phyloP scores from a whole-genome alignment of 1,139 yeast species.

The Lodderomyces margitis region DNA sequence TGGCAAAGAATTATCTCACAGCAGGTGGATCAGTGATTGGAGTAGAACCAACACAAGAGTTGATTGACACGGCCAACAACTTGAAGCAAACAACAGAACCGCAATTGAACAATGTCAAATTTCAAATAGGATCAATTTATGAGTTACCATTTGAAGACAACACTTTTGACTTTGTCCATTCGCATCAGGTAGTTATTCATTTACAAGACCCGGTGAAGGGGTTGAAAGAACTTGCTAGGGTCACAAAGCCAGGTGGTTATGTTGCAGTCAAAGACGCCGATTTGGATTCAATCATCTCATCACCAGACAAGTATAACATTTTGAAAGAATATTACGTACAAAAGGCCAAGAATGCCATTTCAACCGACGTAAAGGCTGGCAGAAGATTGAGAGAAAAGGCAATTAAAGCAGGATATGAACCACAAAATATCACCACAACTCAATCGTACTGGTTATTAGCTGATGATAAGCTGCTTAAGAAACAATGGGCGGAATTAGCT shows the following conservation, averaged over 20 bases:
- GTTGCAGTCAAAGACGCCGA: slow-evolving; percentile 36
- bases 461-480: slow-evolving; percentile 10
- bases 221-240: slow-evolving; percentile 32
- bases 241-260: slow-evolving; percentile 38
- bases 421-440: slow-evolving; percentile 12
- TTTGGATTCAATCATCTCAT: slow-evolving; percentile 16
- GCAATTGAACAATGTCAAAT: slow-evolving; percentile 23
- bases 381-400: slow-evolving; percentile 18
- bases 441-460: slow-evolving; percentile 19
- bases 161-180: slow-evolving; percentile 36
- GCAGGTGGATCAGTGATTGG: slow-evolving; percentile 34
- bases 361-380: slow-evolving; percentile 20
- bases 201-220: slow-evolving; percentile 30
- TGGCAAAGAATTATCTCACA: slow-evolving; percentile 27
- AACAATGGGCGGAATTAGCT: slow-evolving; percentile 12
- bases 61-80: slow-evolving; percentile 26
- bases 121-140: slow-evolving; percentile 30
- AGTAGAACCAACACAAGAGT: slow-evolving; percentile 31
- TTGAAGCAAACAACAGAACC: slow-evolving; percentile 17
- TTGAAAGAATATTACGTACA: slow-evolving; percentile 13
- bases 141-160: slow-evolving; percentile 33
- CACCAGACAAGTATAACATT: slow-evolving; percentile 20
- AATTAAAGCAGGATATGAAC: slow-evolving; percentile 21
- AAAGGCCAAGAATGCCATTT: slow-evolving; percentile 11
- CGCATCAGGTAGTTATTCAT: slow-evolving; percentile 41